Conservation (phyloP, 805 yeast genomes). For the Priceomyces haplophilus region DNA sequence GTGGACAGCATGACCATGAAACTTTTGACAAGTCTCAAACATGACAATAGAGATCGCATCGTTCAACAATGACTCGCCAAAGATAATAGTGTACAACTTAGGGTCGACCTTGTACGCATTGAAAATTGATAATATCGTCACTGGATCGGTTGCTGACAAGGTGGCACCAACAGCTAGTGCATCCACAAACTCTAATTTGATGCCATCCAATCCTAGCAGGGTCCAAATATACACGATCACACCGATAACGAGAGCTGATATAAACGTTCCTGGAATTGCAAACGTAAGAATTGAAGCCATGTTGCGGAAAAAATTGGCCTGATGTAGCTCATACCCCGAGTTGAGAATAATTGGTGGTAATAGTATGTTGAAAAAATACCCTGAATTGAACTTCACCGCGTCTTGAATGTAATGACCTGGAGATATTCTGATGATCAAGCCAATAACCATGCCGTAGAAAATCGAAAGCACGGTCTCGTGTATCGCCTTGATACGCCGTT, state of each 20-base stretch:
- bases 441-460: constrained; percentile 95
- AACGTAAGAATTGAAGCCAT: constrained; percentile 86
- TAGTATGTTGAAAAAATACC: constrained; percentile 89
- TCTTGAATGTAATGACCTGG: constrained; percentile 98
- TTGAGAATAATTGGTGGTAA: constrained; percentile 95
- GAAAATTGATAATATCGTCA: constrained; percentile 91
- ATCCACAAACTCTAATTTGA: constrained; percentile 89
- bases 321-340: constrained; percentile 95
- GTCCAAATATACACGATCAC: constrained; percentile 86
- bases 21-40: constrained; percentile 97
- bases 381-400: constrained; percentile 90
- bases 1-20: constrained; percentile 77
- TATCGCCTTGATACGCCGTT: constrained; percentile 86
- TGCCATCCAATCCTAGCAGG: constrained; percentile 82
- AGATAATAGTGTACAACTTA: constrained; percentile 91
- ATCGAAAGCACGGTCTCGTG: constrained; percentile 97
- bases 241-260: constrained; percentile 90
- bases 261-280: constrained; percentile 96
- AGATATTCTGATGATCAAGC: constrained; percentile 79
- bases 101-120: constrained; percentile 98
- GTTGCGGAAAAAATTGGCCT: constrained; percentile 90
- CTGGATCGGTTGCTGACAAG: constrained; percentile 97
- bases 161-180: constrained; percentile 98
- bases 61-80: constrained; percentile 91
- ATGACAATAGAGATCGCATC: constrained; percentile 98